A percentile compares a stretch with the other conserved stretches of the same genome.
These are phyloP conservation scores for Triticum urartu DNA, from an alignment of 176 grass and related monocot species.

Conservation along the genomic window DNA sequence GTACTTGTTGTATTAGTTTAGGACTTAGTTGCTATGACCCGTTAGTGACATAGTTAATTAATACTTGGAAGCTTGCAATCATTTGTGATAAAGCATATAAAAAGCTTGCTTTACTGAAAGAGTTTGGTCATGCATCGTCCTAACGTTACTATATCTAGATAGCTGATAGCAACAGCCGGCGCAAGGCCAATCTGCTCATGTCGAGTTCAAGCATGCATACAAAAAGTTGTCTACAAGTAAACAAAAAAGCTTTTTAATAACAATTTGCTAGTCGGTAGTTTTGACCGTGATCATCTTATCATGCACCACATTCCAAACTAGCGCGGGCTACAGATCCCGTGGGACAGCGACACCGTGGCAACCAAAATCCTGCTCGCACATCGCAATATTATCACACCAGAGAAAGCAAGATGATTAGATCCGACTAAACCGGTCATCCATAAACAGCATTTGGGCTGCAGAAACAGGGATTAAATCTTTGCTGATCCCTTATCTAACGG, in stretches of 20 bases:
- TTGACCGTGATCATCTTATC: neutral
- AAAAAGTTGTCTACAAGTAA: neutral
- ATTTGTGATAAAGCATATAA: constrained; percentile 13
- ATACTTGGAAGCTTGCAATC: neutral
- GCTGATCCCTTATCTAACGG: neutral
- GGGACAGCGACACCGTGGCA: neutral
- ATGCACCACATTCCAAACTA: neutral
- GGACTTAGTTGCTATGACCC: constrained; percentile 9
- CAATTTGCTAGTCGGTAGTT: neutral
- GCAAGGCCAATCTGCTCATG: constrained; percentile 12
- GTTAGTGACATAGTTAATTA: neutral
- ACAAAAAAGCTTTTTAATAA: neutral
- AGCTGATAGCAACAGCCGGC: neutral
- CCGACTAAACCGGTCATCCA: neutral
- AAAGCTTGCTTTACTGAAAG: constrained; percentile 12
- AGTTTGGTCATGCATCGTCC: neutral
- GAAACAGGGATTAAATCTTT: neutral
- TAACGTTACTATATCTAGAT: constrained; percentile 1
- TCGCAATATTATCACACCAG: neutral
- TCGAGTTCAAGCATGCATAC: neutral
- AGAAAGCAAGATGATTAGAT: neutral
- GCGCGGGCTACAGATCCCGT: neutral
- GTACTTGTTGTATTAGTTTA: constrained; percentile 6
- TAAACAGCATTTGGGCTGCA: neutral
- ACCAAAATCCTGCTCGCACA: neutral